These are phyloP conservation scores for Apium graveolens DNA, from an alignment of 129 eudicot genomes.

Conservation along the genomic window DNA sequence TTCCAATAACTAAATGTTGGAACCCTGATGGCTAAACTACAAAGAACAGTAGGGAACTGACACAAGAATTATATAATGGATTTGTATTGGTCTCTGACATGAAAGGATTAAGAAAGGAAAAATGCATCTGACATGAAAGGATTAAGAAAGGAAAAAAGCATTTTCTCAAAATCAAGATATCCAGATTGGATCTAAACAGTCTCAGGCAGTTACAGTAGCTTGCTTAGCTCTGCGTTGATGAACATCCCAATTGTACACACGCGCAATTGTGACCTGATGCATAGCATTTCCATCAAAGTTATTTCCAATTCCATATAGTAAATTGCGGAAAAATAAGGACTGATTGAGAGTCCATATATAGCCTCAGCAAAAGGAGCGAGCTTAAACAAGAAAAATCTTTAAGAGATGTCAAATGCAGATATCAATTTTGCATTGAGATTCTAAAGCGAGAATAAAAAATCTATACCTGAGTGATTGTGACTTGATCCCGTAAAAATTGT, in stretches of 20 bases:
- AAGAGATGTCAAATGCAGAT: neutral
- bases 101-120: neutral
- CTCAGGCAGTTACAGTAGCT: conserved; percentile 16
- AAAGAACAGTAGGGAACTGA: conserved; percentile 15
- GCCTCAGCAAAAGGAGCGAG: neutral
- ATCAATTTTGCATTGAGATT: neutral
- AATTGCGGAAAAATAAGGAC: neutral
- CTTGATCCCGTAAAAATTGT: conserved; percentile 91
- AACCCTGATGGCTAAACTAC: conserved; percentile 11
- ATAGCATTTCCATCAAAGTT: conserved; percentile 11
- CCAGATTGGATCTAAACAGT: neutral
- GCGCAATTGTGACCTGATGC: conserved; percentile 88
- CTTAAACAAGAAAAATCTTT: neutral
- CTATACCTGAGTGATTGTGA: conserved; percentile 79
- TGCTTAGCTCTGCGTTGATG: conserved; percentile 75
- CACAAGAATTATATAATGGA: conserved; percentile 11
- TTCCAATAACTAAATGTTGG: conserved; percentile 18
- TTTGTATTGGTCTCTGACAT: neutral
- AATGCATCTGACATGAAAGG: neutral
- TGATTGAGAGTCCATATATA: neutral
- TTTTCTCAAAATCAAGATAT: neutral
- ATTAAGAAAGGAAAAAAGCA: neutral
- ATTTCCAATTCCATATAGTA: neutral
- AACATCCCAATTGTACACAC: conserved; percentile 96
- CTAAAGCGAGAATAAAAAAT: neutral